A percentile compares a stretch with the other conserved stretches of the same genome.
These are phyloP conservation scores for Fibroporia radiculosa DNA, from an alignment of 768 basidiomycete genomes.

Conservation along the genomic window DNA sequence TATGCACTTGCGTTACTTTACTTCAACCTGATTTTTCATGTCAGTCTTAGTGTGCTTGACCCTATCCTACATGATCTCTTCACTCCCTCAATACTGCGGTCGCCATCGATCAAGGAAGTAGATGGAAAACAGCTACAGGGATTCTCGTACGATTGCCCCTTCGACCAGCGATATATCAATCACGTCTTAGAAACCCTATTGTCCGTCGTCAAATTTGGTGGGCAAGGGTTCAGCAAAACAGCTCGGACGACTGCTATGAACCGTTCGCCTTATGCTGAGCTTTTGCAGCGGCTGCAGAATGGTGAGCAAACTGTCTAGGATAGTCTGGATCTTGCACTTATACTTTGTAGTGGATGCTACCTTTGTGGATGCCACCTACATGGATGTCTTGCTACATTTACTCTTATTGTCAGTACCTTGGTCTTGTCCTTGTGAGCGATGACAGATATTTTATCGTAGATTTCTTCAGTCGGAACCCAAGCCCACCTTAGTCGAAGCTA, in stretches of 20 bases:
- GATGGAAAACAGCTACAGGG: conserved; percentile 60
- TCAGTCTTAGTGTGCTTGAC: conserved; percentile 67
- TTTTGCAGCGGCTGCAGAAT: conserved; percentile 53
- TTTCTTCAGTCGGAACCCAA: conserved; percentile 76
- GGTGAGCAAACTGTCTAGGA: conserved; percentile 29
- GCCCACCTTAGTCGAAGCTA: conserved; percentile 33
- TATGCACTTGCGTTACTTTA: conserved; percentile 23
- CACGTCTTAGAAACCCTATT: conserved; percentile 75
- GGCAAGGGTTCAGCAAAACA: conserved; percentile 77
- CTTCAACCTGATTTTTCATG: conserved; percentile 1
- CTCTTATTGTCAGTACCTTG: conserved; percentile 52
- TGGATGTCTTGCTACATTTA: conserved; percentile 70
- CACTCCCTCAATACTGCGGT: conserved; percentile 58
- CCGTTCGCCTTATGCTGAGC: conserved; percentile 54
- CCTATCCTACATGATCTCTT: conserved; percentile 75
- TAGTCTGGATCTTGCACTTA: background rate
- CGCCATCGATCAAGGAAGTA: conserved; percentile 40
- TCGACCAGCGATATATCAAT: conserved; percentile 67
- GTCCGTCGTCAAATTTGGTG: conserved; percentile 78
- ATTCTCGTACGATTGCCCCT: conserved; percentile 61
- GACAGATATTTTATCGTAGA: conserved; percentile 28
- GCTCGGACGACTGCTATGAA: conserved; percentile 57
- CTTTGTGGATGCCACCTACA: conserved; percentile 49
- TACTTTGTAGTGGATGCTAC: conserved; percentile 9
- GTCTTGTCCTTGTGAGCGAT: background rate